Percentiles rank a stretch among this genome's conserved stretches.
Conservation (phyloP, 2,329 filamentous ascomycete species). For the Alternaria ethzedia region DNA sequence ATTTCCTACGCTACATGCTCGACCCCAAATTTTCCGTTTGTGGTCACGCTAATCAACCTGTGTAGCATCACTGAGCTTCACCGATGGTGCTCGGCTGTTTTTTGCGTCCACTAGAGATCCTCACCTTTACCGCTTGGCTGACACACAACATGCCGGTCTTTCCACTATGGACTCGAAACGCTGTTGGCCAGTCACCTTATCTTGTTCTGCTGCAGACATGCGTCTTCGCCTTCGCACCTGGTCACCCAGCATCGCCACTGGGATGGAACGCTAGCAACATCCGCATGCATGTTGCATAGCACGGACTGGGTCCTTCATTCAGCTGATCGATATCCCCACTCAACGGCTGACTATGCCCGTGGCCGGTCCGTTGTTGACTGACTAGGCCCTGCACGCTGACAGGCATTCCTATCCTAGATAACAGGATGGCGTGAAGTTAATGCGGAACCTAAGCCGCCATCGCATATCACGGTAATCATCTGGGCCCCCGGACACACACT, state of each 20-base stretch:
- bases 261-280: conserved; percentile 43
- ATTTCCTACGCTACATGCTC: conserved; percentile 28
- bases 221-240: conserved; percentile 43
- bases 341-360: conserved; percentile 47
- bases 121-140: conserved; percentile 39
- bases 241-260: conserved; percentile 45
- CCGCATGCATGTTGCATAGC: conserved; percentile 49
- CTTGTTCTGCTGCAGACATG: conserved; percentile 50
- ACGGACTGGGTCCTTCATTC: conserved; percentile 41
- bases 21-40: conserved; percentile 29
- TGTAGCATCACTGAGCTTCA: conserved; percentile 42
- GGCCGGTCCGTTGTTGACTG: conserved; percentile 50
- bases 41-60: conserved; percentile 44
- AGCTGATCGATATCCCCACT: conserved; percentile 50
- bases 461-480: conserved; percentile 54
- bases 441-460: conserved; percentile 52
- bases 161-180: conserved; percentile 38
- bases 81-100: conserved; percentile 32
- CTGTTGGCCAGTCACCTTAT: conserved; percentile 58
- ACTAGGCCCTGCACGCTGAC: conserved; percentile 51
- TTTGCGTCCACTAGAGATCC: conserved; percentile 30
- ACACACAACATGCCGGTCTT: conserved; percentile 39
- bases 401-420: conserved; percentile 51
- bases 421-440: conserved; percentile 52
- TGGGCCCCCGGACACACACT: conserved; percentile 51